Percentiles rank a stretch among this genome's conserved stretches.
Conservation (phyloP, 2,329 filamentous ascomycete genomes). For the Graphium sp. region DNA sequence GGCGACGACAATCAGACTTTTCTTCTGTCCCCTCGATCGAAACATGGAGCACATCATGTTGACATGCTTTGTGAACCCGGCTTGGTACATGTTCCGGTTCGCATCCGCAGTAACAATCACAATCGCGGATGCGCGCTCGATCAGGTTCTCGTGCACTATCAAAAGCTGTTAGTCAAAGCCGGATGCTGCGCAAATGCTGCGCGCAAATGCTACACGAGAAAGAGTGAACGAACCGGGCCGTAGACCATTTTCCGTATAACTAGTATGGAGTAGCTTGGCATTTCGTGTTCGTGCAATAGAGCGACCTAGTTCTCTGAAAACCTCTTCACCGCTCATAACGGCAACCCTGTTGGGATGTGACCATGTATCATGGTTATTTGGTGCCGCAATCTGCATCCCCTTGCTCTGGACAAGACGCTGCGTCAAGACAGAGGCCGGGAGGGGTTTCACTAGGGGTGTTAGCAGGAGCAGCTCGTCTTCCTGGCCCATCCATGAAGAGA, state of each 20-base stretch:
- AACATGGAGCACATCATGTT: conserved; percentile 88
- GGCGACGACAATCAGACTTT: conserved; percentile 77
- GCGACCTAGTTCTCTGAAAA: conserved; percentile 78
- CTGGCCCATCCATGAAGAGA: conserved; percentile 64
- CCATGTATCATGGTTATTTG: conserved; percentile 35
- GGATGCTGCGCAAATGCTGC: not conserved
- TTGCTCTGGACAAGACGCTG: conserved; percentile 46
- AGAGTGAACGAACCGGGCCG: conserved; percentile 38
- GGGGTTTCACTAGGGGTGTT: conserved; percentile 76
- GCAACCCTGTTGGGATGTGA: conserved; percentile 35
- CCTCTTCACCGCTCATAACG: conserved; percentile 82
- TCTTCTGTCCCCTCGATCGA: conserved; percentile 61
- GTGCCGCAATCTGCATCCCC: conserved; percentile 15
- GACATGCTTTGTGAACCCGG: conserved; percentile 89
- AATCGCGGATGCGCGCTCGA: conserved; percentile 73
- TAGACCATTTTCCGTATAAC: conserved; percentile 86
- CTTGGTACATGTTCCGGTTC: conserved; percentile 84
- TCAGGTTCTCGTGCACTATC: conserved; percentile 73
- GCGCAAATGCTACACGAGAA: not conserved
- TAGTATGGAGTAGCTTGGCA: conserved; percentile 80
- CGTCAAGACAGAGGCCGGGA: conserved; percentile 78
- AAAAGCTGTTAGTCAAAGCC: no score
- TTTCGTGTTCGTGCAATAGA: conserved; percentile 74
- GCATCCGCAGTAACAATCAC: conserved; percentile 88
- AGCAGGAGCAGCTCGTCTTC: conserved; percentile 81